Evolutionary conservation across 2,329 filamentous ascomycete genomes (phyloP), one percentile per base, ranked within the genome.

Genomic region (Fusarium solani-melongenae): DNA sequence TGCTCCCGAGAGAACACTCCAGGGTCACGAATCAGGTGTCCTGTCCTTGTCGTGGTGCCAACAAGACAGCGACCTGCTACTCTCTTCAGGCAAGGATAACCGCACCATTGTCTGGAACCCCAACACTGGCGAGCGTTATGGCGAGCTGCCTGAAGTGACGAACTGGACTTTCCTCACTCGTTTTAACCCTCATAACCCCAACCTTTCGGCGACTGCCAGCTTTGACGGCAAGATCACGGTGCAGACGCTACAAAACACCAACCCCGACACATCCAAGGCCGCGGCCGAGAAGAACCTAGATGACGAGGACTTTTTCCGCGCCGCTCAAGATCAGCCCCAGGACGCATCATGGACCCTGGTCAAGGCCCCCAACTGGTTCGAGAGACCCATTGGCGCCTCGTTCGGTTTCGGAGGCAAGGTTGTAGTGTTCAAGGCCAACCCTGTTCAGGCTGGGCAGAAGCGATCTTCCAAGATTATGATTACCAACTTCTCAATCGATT

Each of bases 151-250:
- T 6, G 94, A 98, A 78, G 95, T 97, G 62, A 98, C 96, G n/a
- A 99, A 98, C 83, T 99, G 96, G 96, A 98, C 95, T 7, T 99
- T 99, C 86, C 92, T 96, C 81, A 98, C 96, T 6, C 90, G 92
- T 71, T 98, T 97, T 89, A 95, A 98, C 82, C 96, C 96, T 33
- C 92, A 94, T 76, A 98, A 99, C 82, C 96, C 96, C 12, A 94
- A 92, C 80, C 87, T 99, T 66, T 94, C 96, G 58, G 97, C 97
- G 20, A 98, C 96, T 20, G 96, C 97, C 11, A 97, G 96, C 3
- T 98, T 98, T 76, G 96, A 99, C 80, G 96, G 97, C 77, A 98
- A 97, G 84, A 98, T 99, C 72, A 92, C 93, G 2, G 87, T 99
- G 51, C 96, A 98, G 81, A 98, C 96, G 1, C 88, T 98, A 44